Percentiles rank a stretch among this genome's conserved stretches.
phyloP scores from a whole-genome alignment of 345 rosid genomes.

The Ceriops decandra region DNA sequence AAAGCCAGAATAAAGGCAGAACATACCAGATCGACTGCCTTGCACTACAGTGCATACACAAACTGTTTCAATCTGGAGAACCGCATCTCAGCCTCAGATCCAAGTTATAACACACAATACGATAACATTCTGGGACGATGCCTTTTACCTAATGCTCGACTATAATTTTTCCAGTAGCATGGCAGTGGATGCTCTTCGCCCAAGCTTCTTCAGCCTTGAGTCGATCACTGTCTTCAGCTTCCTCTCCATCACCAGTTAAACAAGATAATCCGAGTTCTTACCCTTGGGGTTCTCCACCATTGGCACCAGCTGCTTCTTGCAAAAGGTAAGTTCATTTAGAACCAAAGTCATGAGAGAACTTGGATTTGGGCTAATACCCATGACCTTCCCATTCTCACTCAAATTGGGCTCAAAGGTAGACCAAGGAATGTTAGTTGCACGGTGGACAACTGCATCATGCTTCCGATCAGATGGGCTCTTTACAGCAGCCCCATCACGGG shows the following conservation, averaged over 20 bases:
- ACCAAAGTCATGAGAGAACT: slow-evolving; percentile 43
- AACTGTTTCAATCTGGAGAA: slow-evolving; percentile 1
- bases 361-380: slow-evolving; percentile 51
- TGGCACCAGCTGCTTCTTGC: slow-evolving; percentile 69
- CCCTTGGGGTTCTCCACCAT: slow-evolving; percentile 31
- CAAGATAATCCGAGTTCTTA: slow-evolving; percentile 49
- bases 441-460: slow-evolving; percentile 69
- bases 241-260: slow-evolving; percentile 52
- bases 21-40: no score
- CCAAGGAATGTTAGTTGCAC: slow-evolving; percentile 60
- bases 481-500: slow-evolving; percentile 69
- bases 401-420: slow-evolving; percentile 62
- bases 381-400: slow-evolving; percentile 54
- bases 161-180: slow-evolving; percentile 76
- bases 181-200: slow-evolving; percentile 62
- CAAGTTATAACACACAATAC: background rate
- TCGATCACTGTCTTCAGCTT: slow-evolving; percentile 62
- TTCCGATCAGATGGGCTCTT: slow-evolving; percentile 67
- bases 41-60: no score
- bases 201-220: slow-evolving; percentile 75
- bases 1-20: no score
- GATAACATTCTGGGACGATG: background rate
- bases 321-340: slow-evolving; percentile 48
- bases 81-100: background rate
- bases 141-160: slow-evolving; percentile 42